Conservation (phyloP, 768 basidiomycete species). For the Naganishia kalamii region DNA sequence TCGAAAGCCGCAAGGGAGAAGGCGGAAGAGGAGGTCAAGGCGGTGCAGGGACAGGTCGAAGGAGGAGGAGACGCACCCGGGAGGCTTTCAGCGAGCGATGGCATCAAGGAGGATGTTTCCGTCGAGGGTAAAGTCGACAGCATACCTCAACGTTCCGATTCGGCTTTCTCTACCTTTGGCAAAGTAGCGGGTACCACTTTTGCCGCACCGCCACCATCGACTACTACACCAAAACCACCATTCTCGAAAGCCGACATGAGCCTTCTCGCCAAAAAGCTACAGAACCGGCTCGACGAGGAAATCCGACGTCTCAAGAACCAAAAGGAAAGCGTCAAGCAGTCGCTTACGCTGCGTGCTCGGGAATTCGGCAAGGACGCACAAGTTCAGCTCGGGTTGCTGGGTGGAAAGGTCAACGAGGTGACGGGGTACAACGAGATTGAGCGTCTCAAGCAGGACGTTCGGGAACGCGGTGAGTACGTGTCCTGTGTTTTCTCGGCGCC, state of each 20-base stretch:
- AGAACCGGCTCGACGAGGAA: conserved; percentile 10
- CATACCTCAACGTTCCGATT: too few species aligned
- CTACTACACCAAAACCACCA: neutral
- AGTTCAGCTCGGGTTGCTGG: conserved; percentile 61
- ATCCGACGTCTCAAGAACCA: conserved; percentile 5
- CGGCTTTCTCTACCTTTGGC: too few species aligned
- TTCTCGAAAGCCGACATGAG: neutral
- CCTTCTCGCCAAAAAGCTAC: conserved; percentile 6
- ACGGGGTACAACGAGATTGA: conserved; percentile 90
- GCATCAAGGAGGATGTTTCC: too few species aligned
- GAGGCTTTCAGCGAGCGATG: too few species aligned
- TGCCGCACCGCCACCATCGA: neutral
- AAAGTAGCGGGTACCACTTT: too few species aligned
- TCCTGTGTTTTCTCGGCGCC: neutral
- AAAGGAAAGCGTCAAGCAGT: conserved; percentile 4
- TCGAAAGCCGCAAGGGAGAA: neutral
- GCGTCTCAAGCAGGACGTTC: conserved; percentile 58
- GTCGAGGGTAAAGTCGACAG: too few species aligned
- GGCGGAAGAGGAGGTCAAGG: neutral
- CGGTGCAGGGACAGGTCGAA: neutral
- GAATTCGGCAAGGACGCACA: conserved; percentile 9
- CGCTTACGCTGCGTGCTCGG: conserved; percentile 2
- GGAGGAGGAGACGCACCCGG: neutral
- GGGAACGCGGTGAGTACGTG: conserved; percentile 62
- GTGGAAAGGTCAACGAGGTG: conserved; percentile 70